A percentile compares a stretch with the other conserved stretches of the same genome.
phyloP scores from a whole-genome alignment of 208 protist genomes.

The Blastocrithidia nonstop region DNA sequence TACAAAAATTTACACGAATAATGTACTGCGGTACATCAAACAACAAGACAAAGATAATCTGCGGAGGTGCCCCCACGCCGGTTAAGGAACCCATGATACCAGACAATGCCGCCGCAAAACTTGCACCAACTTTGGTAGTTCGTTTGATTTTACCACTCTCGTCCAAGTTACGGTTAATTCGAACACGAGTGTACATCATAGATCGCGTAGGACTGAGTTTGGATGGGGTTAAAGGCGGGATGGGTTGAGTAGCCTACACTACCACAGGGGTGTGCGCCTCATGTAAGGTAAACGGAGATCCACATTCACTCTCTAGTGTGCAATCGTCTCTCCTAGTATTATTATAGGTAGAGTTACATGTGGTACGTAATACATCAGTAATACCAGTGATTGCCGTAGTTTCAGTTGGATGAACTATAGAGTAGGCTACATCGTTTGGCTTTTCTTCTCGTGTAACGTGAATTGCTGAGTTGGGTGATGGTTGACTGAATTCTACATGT shows the following conservation, averaged over 20 bases:
- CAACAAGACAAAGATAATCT: conserved; percentile 26
- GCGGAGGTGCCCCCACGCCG: conserved; percentile 14
- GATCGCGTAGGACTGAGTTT: conserved; percentile 15
- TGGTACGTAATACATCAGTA: no score
- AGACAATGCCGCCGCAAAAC: conserved; percentile 7
- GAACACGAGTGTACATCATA: conserved; percentile 17
- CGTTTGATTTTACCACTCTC: conserved; percentile 15
- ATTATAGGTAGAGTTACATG: no score
- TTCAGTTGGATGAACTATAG: no score
- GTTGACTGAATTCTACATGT: no score
- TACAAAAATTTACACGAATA: conserved; percentile 16
- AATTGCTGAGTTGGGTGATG: no score
- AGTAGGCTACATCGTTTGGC: no score
- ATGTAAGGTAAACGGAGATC: conserved; percentile 7
- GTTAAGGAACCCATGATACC: conserved; percentile 25
- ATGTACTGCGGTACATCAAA: conserved; percentile 34
- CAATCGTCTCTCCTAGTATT: no score
- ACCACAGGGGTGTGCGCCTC: conserved; percentile 10
- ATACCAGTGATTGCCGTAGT: no score
- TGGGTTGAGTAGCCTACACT: conserved; percentile 5
- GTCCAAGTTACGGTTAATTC: conserved; percentile 20
- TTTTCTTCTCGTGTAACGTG: no score
- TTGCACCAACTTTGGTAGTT: conserved; percentile 11
- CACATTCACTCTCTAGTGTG: no score
- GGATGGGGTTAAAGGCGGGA: conserved; percentile 9